Evolutionary conservation across 1,284 basidiomycete genomes (phyloP), one percentile per base, ranked within the genome.

Genomic region (Sutorius eximius): DNA sequence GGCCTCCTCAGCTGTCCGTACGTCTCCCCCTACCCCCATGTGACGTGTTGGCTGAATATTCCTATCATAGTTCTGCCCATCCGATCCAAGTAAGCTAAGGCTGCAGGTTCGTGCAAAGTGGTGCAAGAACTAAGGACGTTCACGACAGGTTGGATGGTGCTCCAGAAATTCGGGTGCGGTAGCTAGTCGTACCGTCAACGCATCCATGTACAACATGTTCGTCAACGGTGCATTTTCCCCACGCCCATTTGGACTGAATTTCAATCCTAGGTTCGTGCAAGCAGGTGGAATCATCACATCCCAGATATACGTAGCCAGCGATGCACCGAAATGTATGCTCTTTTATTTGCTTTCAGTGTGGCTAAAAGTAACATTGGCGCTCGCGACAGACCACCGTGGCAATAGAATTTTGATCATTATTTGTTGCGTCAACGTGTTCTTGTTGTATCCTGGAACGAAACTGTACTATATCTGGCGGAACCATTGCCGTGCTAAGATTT

Each of bases 111-210:
- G 24, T 27, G 5, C 24, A 27, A 27, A 27, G 24, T 27, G 24
- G 24, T 30, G 15, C 24, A 1, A 9, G 5, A 30, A 24, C 24
- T 49, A 18, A 44, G 1, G 11, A 9, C 2, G 10, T 34, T 29
- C 18, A 15, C 41, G 72, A 33, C 71, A 81, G 71, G 77, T 82
- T 6, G 79, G 67, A 20, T 83, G 79, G 82, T 78, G 77, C 59
- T 83, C 80, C 18, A 74, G 80, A 41, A 83, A 82, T 59, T 71
- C 79, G 0, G 82, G 81, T 38, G 78, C 76, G 2, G 81, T 83
- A 6, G 79, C 81, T 5, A 78, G 75, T 51, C 73, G 81, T 18
- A 81, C 81, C 0, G 79, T 83, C 41, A 81, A 79, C 47, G 78
- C 79, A 0, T 79, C 80, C 2, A 46, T 83, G 40, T 83, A 83